Evolutionary conservation across 2,329 filamentous ascomycete genomes (phyloP).

Genomic region (Penicillium sp.): DNA sequence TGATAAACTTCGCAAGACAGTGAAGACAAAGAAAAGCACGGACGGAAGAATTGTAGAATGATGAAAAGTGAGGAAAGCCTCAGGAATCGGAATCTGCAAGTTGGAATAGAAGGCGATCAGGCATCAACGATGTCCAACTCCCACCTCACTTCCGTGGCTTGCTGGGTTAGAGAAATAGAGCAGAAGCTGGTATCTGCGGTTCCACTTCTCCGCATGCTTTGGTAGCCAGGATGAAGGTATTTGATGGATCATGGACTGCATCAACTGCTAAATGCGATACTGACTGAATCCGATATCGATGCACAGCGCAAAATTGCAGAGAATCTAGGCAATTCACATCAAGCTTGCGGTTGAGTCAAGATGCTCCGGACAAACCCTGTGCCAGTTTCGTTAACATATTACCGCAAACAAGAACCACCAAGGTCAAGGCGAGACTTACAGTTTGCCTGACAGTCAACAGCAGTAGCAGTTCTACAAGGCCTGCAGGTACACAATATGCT

Average conservation of each 20-base stretch:
- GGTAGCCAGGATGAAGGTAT: background rate
- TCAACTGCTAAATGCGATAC: background rate
- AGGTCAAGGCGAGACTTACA: background rate
- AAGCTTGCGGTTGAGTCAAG: background rate
- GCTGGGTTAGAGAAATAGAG: background rate
- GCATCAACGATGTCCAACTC: background rate
- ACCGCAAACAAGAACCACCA: background rate
- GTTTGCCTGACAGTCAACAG: background rate
- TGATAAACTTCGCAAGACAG: background rate
- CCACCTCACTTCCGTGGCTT: background rate
- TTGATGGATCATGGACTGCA: background rate
- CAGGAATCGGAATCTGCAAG: background rate
- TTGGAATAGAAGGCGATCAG: background rate
- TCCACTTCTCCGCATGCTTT: constrained; percentile 4
- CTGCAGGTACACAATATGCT: background rate
- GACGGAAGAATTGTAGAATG: background rate
- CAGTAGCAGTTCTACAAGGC: background rate
- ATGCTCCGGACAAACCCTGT: constrained; percentile 2
- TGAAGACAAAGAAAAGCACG: background rate
- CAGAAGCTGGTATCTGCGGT: background rate
- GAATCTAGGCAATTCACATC: background rate
- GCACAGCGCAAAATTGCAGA: background rate
- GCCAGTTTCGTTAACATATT: background rate
- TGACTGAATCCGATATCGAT: background rate
- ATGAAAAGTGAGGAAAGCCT: background rate